Evolutionary conservation across 179 eudicot genomes (phyloP), one percentile per base, ranked within the genome.

Genomic region (Corrigiola litoralis): DNA sequence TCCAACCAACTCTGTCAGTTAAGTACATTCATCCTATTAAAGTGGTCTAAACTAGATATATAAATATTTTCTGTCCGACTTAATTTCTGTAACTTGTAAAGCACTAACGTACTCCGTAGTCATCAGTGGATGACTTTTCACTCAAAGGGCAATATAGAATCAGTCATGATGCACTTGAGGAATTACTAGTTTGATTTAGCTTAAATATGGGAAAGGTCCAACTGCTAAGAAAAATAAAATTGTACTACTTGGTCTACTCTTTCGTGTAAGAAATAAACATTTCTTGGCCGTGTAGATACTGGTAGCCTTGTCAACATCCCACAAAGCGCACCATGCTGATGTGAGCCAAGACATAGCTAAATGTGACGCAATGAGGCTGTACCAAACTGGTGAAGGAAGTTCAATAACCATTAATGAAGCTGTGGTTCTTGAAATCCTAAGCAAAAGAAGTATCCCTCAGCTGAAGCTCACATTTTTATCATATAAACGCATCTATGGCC

Each of bases 391-490:
- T 33, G 92, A 88, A 66, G 87, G 82, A 47, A 81, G 54, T 56
- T 34, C 76, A 29, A 77, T 81, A 12, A 56, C 70, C 4, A 67
- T 81, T 33, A 83, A 89, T 67, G 87, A 86, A 78, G 82, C 90
- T 68, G 86, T 89, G 13, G 75, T 82, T 44, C 83, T 83, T 18
- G 96, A 89, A 55, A 70, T 89, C 2, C 68, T 89, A 12, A 87
- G 88, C 70, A 89, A 89, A 77, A 81, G 96, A 71, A 87, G 96
- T 71, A 73, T 87, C 36, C 68, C 85, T 18, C 96, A 89, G 38
- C 85, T 83, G 63, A 82, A 75, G 57, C 79, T 82, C 47, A 75
- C 87, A 20, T 84, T 89, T 74, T 76, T 79, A 10, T 68, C 75
- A 62, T 89, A 89, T 65, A 81, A 81, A 25, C 86, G 80, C 62